phyloP scores from a whole-genome alignment of 805 yeast genomes.

The Pichia sporocuriosa region DNA sequence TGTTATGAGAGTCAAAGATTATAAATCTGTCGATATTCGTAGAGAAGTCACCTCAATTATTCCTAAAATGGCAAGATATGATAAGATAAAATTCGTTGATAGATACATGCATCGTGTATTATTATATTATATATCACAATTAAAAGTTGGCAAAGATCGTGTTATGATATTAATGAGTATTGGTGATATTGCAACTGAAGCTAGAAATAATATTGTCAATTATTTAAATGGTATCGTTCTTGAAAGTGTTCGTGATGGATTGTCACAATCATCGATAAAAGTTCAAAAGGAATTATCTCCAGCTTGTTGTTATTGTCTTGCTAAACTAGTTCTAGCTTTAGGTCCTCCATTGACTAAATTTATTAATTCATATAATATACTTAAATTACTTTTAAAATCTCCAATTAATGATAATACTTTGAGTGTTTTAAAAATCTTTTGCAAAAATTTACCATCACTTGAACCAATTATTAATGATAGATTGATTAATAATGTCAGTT shows the following conservation, averaged over 20 bases:
- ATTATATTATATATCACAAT: conserved; percentile 67
- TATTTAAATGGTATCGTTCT: conserved; percentile 86
- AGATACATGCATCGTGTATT: conserved; percentile 75
- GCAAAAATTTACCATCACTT: conserved; percentile 71
- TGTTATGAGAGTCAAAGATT: conserved; percentile 67
- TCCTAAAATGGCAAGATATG: conserved; percentile 76
- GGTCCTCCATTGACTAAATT: conserved; percentile 92
- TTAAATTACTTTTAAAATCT: conserved; percentile 74
- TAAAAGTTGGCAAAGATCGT: conserved; percentile 67
- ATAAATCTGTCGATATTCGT: conserved; percentile 66
- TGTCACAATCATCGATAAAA: conserved; percentile 53
- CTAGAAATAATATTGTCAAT: conserved; percentile 77
- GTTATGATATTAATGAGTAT: conserved; percentile 71
- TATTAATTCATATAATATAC: conserved; percentile 64
- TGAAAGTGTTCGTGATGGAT: conserved; percentile 74
- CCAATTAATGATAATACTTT: conserved; percentile 81
- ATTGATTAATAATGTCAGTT: conserved; percentile 62
- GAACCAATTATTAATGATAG: conserved; percentile 66
- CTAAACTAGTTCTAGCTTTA: conserved; percentile 78
- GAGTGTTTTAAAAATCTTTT: conserved; percentile 61
- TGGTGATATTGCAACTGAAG: conserved; percentile 77
- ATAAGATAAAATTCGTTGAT: conserved; percentile 68
- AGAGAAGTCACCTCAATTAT: conserved; percentile 79
- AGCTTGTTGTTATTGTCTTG: conserved; percentile 82
- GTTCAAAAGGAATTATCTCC: conserved; percentile 70